Evolutionary conservation across 768 basidiomycete species (phyloP), one percentile per base, ranked within the genome.

Genomic region (Phylloporus arenicola): DNA sequence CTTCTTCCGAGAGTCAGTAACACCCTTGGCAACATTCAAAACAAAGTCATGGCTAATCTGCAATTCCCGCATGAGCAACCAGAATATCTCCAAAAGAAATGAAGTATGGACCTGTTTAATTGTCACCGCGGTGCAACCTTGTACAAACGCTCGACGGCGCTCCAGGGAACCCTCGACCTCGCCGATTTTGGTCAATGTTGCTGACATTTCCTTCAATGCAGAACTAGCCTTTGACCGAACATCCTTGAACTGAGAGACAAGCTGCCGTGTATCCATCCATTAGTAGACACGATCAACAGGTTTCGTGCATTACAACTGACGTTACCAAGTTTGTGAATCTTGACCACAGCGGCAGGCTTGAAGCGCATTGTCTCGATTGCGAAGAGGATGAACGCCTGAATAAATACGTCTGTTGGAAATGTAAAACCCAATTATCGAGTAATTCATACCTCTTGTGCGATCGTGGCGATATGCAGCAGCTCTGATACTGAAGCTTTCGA

Each of bases 371-470:
- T 84, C 62, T 84, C 85, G n/a, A 86, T 71, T 19, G 74, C 68
- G 53, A 92, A 77, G 2, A 92, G 68, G 40, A 89, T 73, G 58
- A 88, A 81, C 3, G 84, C 89, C 88, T 91, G 12, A 34, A 48
- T 13, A 39, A 29, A 45, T 8, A 25, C 31, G 40, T 57, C 7
- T 61, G 34, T 20, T n/a, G 2, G 14, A 39, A 24, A n/a, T 14
- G 13, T 17, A 41, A 24, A 43, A 43, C 4, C 9, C 6, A 16
- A 22, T 6, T 34, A 31, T 14, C 10, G 20, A 43, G 45, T 6
- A 37, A 25, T 43, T 22, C 41, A 48, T 51, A 81, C 89, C 74
- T 93, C 91, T 66, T 92, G 89, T 0, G 79, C 76, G 44, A 93
- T 68, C 12, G 80, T 80, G 3, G 83, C 85, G 4, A 87, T 69